A percentile compares a stretch with the other conserved stretches of the same genome.
These are phyloP conservation scores for Suillus lakei DNA, from an alignment of 768 basidiomycete genomes.

Conservation along the genomic window DNA sequence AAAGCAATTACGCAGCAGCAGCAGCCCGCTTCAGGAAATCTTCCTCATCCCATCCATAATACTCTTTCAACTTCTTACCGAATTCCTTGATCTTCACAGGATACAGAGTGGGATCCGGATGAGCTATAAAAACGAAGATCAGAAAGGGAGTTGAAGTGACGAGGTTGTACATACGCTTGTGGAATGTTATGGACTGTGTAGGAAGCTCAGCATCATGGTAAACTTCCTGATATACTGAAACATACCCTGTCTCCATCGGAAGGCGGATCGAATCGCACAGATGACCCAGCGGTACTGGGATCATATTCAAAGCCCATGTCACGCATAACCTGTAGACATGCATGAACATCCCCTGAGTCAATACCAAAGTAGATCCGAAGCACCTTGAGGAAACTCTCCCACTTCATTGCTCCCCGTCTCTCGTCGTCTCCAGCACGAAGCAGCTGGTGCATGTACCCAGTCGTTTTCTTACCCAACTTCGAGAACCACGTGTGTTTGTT, in stretches of 20 bases:
- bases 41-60: constrained; percentile 69
- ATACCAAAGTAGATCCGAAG: neutral
- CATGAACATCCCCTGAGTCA: constrained; percentile 5
- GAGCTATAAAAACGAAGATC: constrained; percentile 48
- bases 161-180: constrained; percentile 59
- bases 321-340: constrained; percentile 61
- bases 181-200: constrained; percentile 70
- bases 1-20: constrained; percentile 6
- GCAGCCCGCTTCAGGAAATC: constrained; percentile 38
- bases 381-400: constrained; percentile 81
- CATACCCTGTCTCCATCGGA: constrained; percentile 51
- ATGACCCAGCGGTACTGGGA: constrained; percentile 79
- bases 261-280: constrained; percentile 83
- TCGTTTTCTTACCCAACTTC: constrained; percentile 62
- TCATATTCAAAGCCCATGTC: constrained; percentile 80
- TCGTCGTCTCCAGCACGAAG: constrained; percentile 60
- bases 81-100: constrained; percentile 54
- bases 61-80: constrained; percentile 59
- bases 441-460: constrained; percentile 65
- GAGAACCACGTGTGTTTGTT: constrained; percentile 60
- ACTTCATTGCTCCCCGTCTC: constrained; percentile 69
- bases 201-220: constrained; percentile 9
- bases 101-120: constrained; percentile 71
- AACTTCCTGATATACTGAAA: neutral
- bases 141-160: neutral